A percentile compares a stretch with the other conserved stretches of the same genome.
Evolutionary conservation across 2,329 filamentous ascomycete species (phyloP).

Genomic region (Pseudocercospora crystallina): DNA sequence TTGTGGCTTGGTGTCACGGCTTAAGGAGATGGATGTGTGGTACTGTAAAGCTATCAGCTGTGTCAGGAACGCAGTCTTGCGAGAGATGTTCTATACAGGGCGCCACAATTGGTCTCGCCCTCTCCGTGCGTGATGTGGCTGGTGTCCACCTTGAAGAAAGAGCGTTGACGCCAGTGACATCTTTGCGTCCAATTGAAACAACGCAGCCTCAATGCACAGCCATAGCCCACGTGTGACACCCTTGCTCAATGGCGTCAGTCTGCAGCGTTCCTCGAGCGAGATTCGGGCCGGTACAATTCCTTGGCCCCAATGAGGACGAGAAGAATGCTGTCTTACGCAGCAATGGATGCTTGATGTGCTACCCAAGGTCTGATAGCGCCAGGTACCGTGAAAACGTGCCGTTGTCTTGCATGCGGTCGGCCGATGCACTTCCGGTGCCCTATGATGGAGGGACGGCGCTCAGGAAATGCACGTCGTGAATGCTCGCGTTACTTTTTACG

Average conservation of each 20-base stretch:
- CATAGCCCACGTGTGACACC: slow-evolving; percentile 3
- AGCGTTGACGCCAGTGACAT: not conserved
- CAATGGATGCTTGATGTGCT: not conserved
- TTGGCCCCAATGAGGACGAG: not conserved
- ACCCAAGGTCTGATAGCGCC: not conserved
- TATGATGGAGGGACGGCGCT: not conserved
- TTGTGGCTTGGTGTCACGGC: no score
- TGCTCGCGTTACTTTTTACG: not conserved
- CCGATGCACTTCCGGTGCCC: not conserved
- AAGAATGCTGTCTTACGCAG: not conserved
- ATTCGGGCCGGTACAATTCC: slow-evolving; percentile 3
- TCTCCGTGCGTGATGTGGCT: slow-evolving; percentile 2
- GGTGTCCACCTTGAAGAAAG: not conserved
- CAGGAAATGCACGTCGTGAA: slow-evolving; percentile 2
- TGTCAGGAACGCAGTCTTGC: no score
- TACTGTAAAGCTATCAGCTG: no score
- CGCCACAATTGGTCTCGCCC: slow-evolving; percentile 3
- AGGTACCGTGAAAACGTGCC: not conserved
- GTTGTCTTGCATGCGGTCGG: not conserved
- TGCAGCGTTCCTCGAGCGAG: not conserved
- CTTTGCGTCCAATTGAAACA: no score
- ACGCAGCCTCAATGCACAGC: not conserved
- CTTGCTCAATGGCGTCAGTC: slow-evolving; percentile 2
- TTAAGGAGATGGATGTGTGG: no score
- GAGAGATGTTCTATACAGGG: no score